Base-by-base conservation (phyloP, 495 filamentous ascomycete species). In the Niebla homalea region DNA sequence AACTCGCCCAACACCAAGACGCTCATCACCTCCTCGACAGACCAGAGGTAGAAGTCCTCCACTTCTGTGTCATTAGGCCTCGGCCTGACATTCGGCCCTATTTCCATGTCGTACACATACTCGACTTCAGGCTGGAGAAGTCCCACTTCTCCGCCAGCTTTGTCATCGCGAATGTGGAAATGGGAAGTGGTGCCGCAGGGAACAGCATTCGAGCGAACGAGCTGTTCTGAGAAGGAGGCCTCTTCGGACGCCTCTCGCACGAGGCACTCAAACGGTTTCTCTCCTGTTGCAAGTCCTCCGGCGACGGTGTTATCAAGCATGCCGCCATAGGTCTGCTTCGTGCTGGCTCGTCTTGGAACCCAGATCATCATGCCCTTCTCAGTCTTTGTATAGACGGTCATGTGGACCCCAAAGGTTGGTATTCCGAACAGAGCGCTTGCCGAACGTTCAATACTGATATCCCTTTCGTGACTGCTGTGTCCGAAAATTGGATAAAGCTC, bases 251-350 rank as follows among this genome's bases (percentile, higher is more conserved):
- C 78, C 64, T 99, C 92, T 46, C 93, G 80, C 7, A 96, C 70
- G 36, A 95, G 67, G 66, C 82, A 86, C 56, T 89, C 86, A 46
- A 85, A 80, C 1, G 80, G 78, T 15, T 68, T 71, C 62, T 96
- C 88, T 19, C 80, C 79, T 0, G 85, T 83, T 55, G 81, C 77
- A 59, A 97, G 81, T 0, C 92, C 92, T 4, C 92, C 92, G 0
- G 89, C 92, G 5, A 94, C 93, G 2, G 86, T 85, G 60, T 99
- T 99, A 62, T 99, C 92, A 43, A 97, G 67, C 79, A 95, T 85
- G 7, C 82, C 72, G 2, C 82, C 80, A 56, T 88, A 97, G 0
- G 88, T 95, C 55, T 85, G 75, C 69, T 97, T 97, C 32, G 63
- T 76, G 39, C 69, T 70, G 21, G 87, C 74, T 10, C 92, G 70